A percentile compares a stretch with the other conserved stretches of the same genome.
Conservation (phyloP, 2,329 filamentous ascomycete genomes). For the Purpureocillium lavendulum region DNA sequence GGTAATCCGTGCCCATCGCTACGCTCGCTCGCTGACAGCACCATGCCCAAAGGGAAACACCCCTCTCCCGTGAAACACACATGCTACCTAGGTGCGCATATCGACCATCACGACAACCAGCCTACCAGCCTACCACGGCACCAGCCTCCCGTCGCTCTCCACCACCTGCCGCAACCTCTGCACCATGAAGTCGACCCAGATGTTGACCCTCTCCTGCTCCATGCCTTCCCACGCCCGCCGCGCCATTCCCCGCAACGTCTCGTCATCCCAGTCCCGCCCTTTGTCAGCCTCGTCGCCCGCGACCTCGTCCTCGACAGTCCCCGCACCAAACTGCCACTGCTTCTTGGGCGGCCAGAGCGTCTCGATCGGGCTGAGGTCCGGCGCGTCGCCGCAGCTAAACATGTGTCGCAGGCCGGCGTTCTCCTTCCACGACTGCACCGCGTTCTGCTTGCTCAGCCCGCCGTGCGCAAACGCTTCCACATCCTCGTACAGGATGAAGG, state of each 20-base stretch:
- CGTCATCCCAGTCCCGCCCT: constrained; percentile 22
- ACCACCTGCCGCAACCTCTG: constrained; percentile 22
- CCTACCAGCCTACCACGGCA: constrained; percentile 18
- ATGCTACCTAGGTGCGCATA: no score
- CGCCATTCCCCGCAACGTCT: constrained; percentile 21
- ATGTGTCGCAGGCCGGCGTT: constrained; percentile 19
- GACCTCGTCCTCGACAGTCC: constrained; percentile 4
- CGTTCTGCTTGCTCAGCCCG: constrained; percentile 24
- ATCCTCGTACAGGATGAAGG: constrained; percentile 26
- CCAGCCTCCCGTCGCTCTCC: constrained; percentile 20
- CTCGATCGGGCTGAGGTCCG: constrained; percentile 27
- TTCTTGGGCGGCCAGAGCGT: constrained; percentile 24
- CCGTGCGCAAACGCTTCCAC: constrained; percentile 26
- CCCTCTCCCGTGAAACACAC: no score
- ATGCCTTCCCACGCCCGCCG: constrained; percentile 19
- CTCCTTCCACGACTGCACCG: constrained; percentile 27
- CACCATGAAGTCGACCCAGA: constrained; percentile 29
- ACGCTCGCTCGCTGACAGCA: no score
- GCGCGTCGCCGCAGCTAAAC: constrained; percentile 27
- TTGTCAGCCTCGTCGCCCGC: no score
- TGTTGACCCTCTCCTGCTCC: constrained; percentile 21
- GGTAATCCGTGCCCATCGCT: no score
- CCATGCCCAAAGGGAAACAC: no score
- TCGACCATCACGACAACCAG: no score
- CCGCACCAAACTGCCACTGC: constrained; percentile 19